Evolutionary conservation across 1,139 yeast species (phyloP).

Genomic region (Sugiyamaella novakii): DNA sequence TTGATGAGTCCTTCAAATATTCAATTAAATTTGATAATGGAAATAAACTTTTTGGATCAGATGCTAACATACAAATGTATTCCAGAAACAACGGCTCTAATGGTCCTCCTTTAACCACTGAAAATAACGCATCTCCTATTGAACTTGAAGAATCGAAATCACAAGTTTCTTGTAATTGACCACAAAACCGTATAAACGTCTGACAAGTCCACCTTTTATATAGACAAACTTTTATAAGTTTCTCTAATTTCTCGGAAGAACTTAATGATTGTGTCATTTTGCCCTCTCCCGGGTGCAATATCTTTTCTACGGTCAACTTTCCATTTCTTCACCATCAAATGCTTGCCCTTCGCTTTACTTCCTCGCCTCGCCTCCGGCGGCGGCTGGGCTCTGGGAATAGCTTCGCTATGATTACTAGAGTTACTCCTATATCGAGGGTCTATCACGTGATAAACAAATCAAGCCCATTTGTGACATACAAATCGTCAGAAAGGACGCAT

Average conservation of each 20-base stretch:
- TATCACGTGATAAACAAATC: too few relatives aligned
- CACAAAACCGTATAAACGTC: conserved; percentile 35
- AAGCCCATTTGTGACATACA: too few relatives aligned
- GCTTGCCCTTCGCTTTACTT: neutral
- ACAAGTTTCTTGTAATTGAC: conserved; percentile 39
- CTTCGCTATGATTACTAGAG: too few relatives aligned
- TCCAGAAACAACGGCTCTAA: conserved; percentile 40
- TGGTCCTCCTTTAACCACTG: conserved; percentile 11
- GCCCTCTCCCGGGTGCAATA: neutral
- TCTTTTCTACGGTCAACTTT: neutral
- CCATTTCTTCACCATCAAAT: neutral
- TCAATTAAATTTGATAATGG: conserved; percentile 30
- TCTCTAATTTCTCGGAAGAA: conserved; percentile 27
- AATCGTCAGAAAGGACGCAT: too few relatives aligned
- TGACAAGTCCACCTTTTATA: conserved; percentile 30
- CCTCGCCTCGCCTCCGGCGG: conserved; percentile 5
- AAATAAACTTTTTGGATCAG: conserved; percentile 36
- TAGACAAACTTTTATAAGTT: conserved; percentile 30
- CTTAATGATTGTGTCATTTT: conserved; percentile 22
- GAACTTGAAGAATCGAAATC: conserved; percentile 17
- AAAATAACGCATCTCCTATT: conserved; percentile 15
- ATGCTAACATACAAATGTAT: conserved; percentile 36
- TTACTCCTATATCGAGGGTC: too few relatives aligned
- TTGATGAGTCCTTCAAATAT: conserved; percentile 21
- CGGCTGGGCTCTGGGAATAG: neutral